Evolutionary conservation across 768 basidiomycete species (phyloP).

Genomic region (Panaeolus papilionaceus): DNA sequence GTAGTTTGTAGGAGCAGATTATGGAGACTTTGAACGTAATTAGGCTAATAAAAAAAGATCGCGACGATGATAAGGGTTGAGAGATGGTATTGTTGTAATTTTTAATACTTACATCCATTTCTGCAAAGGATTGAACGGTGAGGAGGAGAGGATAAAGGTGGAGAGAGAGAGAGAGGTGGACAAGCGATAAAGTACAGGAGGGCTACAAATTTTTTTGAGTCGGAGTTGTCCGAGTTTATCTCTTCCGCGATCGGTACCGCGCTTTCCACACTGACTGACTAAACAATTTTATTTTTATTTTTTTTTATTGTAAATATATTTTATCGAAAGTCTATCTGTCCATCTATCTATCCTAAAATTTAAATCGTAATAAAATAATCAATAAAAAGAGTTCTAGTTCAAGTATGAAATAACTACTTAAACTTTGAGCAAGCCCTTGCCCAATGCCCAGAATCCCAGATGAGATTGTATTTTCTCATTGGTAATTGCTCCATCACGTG

Average conservation of each 20-base stretch:
- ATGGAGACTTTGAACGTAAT: constrained; percentile 83
- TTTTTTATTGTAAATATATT: background rate
- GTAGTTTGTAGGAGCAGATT: constrained; percentile 85
- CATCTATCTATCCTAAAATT: background rate
- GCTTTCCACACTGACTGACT: background rate
- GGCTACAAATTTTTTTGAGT: constrained; percentile 54
- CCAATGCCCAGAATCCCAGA: background rate
- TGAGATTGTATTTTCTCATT: background rate
- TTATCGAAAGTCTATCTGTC: background rate
- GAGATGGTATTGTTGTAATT: constrained; percentile 20
- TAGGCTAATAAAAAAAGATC: constrained; percentile 51
- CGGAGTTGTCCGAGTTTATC: constrained; percentile 59
- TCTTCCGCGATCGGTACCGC: constrained; percentile 19
- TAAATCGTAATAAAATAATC: background rate
- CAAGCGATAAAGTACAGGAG: constrained; percentile 28
- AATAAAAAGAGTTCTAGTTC: background rate
- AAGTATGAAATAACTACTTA: background rate
- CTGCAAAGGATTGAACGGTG: constrained; percentile 28
- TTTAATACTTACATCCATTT: constrained; percentile 56
- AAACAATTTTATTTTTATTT: background rate
- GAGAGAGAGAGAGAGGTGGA: background rate
- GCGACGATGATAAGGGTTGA: constrained; percentile 26
- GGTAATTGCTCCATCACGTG: constrained; percentile 9
- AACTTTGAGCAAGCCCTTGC: constrained; percentile 5
- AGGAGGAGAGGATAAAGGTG: constrained; percentile 18